Base-by-base conservation (phyloP, 495 filamentous ascomycete genomes). In the Lophiotrema nucula region DNA sequence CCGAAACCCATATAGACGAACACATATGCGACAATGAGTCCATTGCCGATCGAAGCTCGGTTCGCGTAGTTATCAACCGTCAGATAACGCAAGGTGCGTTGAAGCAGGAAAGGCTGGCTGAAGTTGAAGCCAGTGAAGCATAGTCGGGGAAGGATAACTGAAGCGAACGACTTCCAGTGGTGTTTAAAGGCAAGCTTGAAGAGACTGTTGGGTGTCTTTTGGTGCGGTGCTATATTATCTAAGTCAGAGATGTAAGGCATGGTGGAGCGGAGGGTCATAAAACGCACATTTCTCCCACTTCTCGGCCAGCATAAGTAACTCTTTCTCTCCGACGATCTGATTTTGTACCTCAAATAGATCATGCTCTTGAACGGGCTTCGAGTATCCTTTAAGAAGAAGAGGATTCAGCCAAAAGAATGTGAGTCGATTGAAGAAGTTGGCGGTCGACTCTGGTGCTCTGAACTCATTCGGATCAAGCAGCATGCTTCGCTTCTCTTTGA, bases 11-110 rank as follows among this genome's bases (percentile, higher is more conserved):
- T 44, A 24, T 63, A 63, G n/a, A 60, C 47, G 16, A 63, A 26
- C 10, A 52, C 38, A 31, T 60, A 63, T 2, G 60, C 60, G 23
- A 43, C 60, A 23, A 63, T 53, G 39, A 63, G 60, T 2, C 60
- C 60, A 33, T 60, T 55, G 11, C 60, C 60, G 5, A 53, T 23
- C 22, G 60, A 22, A 21, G 15, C 19, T 18, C 51, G 21, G 25
- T 50, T 56, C 19, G 41, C 41, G 35, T 47, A 38, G 33, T 56
- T 21, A 33, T 48, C 11, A 21, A 28, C 48, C n/a, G 16, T 23
- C 27, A 56, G 44, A 16, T 48, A 56, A 11, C 43, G 47, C 2
- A 56, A 44, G 2, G 37, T 33, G 15, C 53, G 53, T 28, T 56
- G 42, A 3, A 56, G 53, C 13, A 56, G 53, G 31, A 56, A 56